Percentiles rank a stretch among this genome's conserved stretches.
Conservation (phyloP, 306 rosid species). For the Cucurbita moschata region DNA sequence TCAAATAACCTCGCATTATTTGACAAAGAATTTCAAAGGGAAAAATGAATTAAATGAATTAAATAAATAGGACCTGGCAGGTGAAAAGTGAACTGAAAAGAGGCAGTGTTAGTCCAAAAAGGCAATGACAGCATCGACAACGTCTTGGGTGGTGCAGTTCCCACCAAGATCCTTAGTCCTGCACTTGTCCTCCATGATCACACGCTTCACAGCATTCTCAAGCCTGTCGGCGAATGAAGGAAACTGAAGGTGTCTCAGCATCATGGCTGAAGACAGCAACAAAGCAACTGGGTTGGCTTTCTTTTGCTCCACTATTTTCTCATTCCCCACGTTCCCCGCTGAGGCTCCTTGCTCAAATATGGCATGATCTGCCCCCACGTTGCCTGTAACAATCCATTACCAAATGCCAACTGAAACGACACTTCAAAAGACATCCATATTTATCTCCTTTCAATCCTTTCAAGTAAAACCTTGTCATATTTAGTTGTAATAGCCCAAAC, state of each 20-base stretch:
- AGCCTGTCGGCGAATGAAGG: conserved; percentile 81
- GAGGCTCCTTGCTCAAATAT: conserved; percentile 96
- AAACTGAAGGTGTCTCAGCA: conserved; percentile 87
- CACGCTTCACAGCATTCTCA: conserved; percentile 63
- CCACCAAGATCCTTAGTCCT: conserved; percentile 87
- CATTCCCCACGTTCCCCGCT: conserved; percentile 83
- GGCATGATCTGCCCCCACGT: conserved; percentile 79
- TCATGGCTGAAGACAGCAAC: conserved; percentile 84
- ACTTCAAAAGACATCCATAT: too few relatives aligned
- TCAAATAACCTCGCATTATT: background rate
- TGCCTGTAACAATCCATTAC: conserved; percentile 36
- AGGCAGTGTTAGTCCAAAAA: conserved; percentile 32
- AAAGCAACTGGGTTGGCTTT: conserved; percentile 85
- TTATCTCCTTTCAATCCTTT: too few relatives aligned
- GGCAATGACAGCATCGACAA: conserved; percentile 65
- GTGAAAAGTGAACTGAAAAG: background rate
- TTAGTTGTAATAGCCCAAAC: too few relatives aligned
- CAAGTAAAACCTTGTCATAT: too few relatives aligned
- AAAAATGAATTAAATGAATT: too few relatives aligned
- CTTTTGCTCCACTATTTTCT: conserved; percentile 35
- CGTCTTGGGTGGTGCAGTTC: conserved; percentile 53
- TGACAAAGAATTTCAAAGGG: background rate
- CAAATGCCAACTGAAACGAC: too few relatives aligned
- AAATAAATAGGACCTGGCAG: background rate
- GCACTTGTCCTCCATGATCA: conserved; percentile 43